These are phyloP conservation scores for Fusarium torulosum DNA, from an alignment of 2,329 filamentous ascomycete genomes.

Conservation along the genomic window DNA sequence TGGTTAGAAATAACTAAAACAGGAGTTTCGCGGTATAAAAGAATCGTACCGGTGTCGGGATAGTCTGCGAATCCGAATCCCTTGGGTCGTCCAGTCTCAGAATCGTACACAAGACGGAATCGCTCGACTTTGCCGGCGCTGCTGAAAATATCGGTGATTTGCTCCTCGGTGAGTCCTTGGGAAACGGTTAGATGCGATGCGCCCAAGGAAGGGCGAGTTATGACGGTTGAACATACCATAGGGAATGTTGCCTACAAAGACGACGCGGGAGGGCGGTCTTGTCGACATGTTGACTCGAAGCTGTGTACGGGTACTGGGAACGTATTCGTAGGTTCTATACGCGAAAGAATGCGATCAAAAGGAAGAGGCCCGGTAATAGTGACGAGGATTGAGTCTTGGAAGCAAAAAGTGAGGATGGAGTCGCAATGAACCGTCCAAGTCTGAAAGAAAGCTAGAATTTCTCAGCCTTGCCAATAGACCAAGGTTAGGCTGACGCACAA, in stretches of 20 bases:
- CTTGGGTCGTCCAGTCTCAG: slow-evolving; percentile 93
- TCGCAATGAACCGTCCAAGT: slow-evolving; percentile 24
- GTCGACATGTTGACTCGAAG: slow-evolving; percentile 66
- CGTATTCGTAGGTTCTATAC: background rate
- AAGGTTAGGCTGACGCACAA: slow-evolving; percentile 37
- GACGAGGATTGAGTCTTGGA: background rate
- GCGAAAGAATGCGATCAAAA: background rate
- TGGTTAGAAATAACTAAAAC: slow-evolving; percentile 29
- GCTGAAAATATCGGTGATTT: slow-evolving; percentile 93
- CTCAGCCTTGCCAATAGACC: slow-evolving; percentile 43
- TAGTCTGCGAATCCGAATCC: slow-evolving; percentile 98
- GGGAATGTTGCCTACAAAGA: slow-evolving; percentile 89
- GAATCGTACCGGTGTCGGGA: slow-evolving; percentile 79
- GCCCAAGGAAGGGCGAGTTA: background rate
- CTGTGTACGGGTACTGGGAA: background rate
- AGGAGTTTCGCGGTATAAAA: background rate
- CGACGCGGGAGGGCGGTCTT: slow-evolving; percentile 81
- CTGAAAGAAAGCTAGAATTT: slow-evolving; percentile 41
- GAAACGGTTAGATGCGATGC: slow-evolving; percentile 37
- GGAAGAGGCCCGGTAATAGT: background rate
- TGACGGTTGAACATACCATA: slow-evolving; percentile 68
- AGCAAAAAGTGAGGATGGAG: background rate
- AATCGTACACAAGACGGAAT: slow-evolving; percentile 94
- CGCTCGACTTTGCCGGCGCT: slow-evolving; percentile 90
- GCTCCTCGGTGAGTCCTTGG: slow-evolving; percentile 93